A percentile compares a stretch with the other conserved stretches of the same genome.
Conservation (phyloP, 179 eudicot genomes). For the Nepenthes alata region DNA sequence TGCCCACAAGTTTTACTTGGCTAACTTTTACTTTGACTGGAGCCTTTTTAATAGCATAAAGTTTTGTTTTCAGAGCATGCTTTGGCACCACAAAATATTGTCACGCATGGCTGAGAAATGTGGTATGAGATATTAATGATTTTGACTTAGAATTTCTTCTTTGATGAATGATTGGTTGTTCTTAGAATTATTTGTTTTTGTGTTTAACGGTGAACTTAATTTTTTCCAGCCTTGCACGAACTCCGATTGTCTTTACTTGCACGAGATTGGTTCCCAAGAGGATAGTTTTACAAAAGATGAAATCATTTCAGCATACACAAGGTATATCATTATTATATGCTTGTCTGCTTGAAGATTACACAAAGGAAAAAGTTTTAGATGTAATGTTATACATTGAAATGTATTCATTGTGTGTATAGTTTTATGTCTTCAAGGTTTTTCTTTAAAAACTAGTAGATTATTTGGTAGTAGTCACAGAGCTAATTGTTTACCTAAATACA, state of each 20-base stretch:
- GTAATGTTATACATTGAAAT: too few species aligned
- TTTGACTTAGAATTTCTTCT: not conserved
- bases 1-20: not conserved
- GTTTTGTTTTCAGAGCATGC: conserved; percentile 26
- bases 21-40: not conserved
- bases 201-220: not conserved
- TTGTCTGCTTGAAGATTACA: not conserved
- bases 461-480: too few species aligned
- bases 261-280: conserved; percentile 80
- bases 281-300: conserved; percentile 98
- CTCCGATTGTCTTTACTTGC: conserved; percentile 86
- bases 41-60: not conserved
- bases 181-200: not conserved
- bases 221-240: conserved; percentile 76
- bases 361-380: too few species aligned
- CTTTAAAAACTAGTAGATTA: too few species aligned
- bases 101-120: conserved; percentile 92
- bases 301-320: conserved; percentile 70
- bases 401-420: too few species aligned
- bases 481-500: too few species aligned
- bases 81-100: conserved; percentile 98
- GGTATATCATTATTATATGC: conserved; percentile 19
- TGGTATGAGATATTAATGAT: conserved; percentile 35
- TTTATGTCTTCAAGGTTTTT: too few species aligned
- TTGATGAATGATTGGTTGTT: not conserved